Percentiles rank a stretch among this genome's conserved stretches.
Conservation (phyloP, 148 eudicot species). For the Talinum fruticosum region DNA sequence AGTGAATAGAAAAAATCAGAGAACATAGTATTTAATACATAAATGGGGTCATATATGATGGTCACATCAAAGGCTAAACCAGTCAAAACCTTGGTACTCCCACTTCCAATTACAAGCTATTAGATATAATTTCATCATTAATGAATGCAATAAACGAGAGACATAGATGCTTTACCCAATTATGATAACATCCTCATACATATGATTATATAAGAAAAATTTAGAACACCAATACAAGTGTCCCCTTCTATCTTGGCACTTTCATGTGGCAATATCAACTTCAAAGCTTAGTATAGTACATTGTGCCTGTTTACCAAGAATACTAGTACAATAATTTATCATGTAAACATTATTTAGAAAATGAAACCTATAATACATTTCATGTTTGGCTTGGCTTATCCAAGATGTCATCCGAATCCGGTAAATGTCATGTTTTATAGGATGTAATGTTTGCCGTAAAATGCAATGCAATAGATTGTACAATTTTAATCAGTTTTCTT, state of each 20-base stretch:
- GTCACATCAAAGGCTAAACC: constrained; percentile 14
- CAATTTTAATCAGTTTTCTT: too few species aligned
- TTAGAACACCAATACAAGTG: constrained; percentile 23
- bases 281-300: not conserved
- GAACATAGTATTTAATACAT: too few species aligned
- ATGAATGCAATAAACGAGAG: constrained; percentile 17
- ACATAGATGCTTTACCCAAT: constrained; percentile 14
- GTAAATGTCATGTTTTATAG: too few species aligned
- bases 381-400: too few species aligned
- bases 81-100: constrained; percentile 28
- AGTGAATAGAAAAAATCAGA: not conserved
- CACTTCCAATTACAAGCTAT: constrained; percentile 16
- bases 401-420: too few species aligned
- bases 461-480: too few species aligned
- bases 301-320: too few species aligned
- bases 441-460: too few species aligned
- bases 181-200: constrained; percentile 2
- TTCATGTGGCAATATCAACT: constrained; percentile 27
- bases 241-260: constrained; percentile 25
- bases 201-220: not conserved
- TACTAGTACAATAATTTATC: too few species aligned
- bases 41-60: not conserved
- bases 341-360: too few species aligned
- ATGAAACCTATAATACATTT: too few species aligned
- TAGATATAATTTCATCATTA: not conserved